A percentile compares a stretch with the other conserved stretches of the same genome.
Evolutionary conservation across 1,139 yeast genomes (phyloP).

Genomic region (Hyphopichia fennica): DNA sequence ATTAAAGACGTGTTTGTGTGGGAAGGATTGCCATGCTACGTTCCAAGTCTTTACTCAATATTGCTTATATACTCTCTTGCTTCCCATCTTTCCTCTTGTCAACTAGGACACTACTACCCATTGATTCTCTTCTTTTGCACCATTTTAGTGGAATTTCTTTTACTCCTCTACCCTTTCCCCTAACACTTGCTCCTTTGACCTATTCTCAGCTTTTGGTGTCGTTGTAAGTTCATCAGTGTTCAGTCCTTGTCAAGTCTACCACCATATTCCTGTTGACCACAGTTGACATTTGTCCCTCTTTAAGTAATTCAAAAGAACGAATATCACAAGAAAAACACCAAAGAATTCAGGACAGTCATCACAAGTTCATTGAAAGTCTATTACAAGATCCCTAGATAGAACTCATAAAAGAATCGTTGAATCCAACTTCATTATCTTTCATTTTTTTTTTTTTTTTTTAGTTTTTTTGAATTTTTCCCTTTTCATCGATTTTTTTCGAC

Average conservation of each 20-base stretch:
- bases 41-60: not conserved
- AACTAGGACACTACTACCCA: not conserved
- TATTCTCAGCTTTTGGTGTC: too few relatives aligned
- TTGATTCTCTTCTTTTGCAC: not conserved
- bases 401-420: too few relatives aligned
- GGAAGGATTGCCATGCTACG: not conserved
- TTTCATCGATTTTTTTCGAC: too few relatives aligned
- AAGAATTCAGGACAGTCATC: not conserved
- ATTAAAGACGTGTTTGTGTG: not conserved
- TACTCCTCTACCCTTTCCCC: too few relatives aligned
- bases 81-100: not conserved
- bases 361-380: too few relatives aligned
- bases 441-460: too few relatives aligned
- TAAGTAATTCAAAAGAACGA: too few relatives aligned
- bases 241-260: not conserved
- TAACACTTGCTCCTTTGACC: too few relatives aligned
- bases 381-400: too few relatives aligned
- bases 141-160: not conserved
- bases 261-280: not conserved
- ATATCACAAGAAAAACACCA: not conserved
- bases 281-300: not conserved
- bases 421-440: too few relatives aligned
- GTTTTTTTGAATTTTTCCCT: too few relatives aligned
- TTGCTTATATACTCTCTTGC: not conserved
- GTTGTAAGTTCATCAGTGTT: not conserved